Evolutionary conservation across 768 basidiomycete genomes (phyloP).

Genomic region (Myochromella boudieri): DNA sequence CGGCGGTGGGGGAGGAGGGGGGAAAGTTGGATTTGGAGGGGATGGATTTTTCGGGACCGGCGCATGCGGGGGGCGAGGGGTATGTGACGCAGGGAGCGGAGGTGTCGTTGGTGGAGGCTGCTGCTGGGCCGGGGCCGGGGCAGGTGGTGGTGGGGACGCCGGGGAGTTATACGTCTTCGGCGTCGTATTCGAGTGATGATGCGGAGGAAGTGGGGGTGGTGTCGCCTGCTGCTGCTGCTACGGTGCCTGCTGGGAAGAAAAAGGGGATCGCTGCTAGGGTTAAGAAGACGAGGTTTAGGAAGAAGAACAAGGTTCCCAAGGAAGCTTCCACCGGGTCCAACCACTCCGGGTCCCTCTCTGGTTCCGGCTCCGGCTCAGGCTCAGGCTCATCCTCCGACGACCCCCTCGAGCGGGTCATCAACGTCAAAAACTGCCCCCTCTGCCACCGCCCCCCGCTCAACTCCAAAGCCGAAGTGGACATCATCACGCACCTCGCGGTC

Average conservation of each 20-base stretch:
- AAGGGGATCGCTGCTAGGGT: neutral
- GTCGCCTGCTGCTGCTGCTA: constrained; percentile 10
- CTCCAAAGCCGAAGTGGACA: constrained; percentile 89
- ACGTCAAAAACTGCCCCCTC: constrained; percentile 90
- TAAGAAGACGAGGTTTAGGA: constrained; percentile 15
- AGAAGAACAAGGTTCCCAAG: constrained; percentile 18
- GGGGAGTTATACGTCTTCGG: constrained; percentile 25
- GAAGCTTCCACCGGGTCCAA: constrained; percentile 13
- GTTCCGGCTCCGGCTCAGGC: constrained; percentile 8
- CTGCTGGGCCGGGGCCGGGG: constrained; percentile 1
- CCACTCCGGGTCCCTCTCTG: no score
- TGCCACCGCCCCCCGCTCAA: constrained; percentile 88
- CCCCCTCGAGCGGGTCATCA: constrained; percentile 83
- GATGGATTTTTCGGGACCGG: constrained; percentile 63
- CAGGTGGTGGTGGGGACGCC: constrained; percentile 9
- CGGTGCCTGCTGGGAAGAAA: neutral
- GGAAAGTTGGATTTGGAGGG: constrained; percentile 44
- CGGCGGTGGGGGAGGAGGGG: constrained; percentile 37
- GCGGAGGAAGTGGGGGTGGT: constrained; percentile 34
- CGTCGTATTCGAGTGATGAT: constrained; percentile 46
- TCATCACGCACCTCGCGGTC: constrained; percentile 94
- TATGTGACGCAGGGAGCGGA: constrained; percentile 49
- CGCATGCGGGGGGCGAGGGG: constrained; percentile 23
- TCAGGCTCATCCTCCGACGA: constrained; percentile 24
- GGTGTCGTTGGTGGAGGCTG: constrained; percentile 33